A percentile compares a stretch with the other conserved stretches of the same genome.
These are phyloP conservation scores for Exsudoporus frostii DNA, from an alignment of 768 basidiomycete genomes.

Conservation along the genomic window DNA sequence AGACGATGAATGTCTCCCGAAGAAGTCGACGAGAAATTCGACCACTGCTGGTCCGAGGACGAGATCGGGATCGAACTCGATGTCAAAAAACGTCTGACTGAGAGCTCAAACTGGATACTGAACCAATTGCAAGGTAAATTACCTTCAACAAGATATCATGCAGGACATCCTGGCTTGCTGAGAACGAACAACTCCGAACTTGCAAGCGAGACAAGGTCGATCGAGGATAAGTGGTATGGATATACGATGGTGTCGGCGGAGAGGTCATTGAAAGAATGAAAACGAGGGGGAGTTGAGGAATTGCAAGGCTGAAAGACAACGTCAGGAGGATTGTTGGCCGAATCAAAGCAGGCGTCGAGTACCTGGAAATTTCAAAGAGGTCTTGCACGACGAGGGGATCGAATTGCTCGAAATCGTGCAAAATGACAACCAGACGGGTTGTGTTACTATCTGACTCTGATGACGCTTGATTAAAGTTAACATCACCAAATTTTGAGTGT, in stretches of 20 bases:
- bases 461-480: not conserved
- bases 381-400: conserved; percentile 63
- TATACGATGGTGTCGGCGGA: conserved; percentile 50
- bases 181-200: conserved; percentile 48
- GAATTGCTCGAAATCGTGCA: conserved; percentile 76
- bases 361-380: conserved; percentile 72
- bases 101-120: not conserved
- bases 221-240: conserved; percentile 59
- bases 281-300: conserved; percentile 56
- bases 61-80: conserved; percentile 55
- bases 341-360: conserved; percentile 1
- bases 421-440: conserved; percentile 50
- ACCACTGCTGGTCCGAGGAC: conserved; percentile 58
- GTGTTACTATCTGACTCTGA: conserved; percentile 16
- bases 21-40: conserved; percentile 56
- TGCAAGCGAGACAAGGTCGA: conserved; percentile 57
- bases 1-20: conserved; percentile 52
- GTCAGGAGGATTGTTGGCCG: not conserved
- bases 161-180: conserved; percentile 45
- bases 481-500: not conserved
- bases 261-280: conserved; percentile 63
- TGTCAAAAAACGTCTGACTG: conserved; percentile 61
- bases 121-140: not conserved
- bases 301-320: conserved; percentile 41
- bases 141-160: conserved; percentile 58